phyloP scores from a whole-genome alignment of 2,329 filamentous ascomycete genomes.

The Colletotrichum destructivum region DNA sequence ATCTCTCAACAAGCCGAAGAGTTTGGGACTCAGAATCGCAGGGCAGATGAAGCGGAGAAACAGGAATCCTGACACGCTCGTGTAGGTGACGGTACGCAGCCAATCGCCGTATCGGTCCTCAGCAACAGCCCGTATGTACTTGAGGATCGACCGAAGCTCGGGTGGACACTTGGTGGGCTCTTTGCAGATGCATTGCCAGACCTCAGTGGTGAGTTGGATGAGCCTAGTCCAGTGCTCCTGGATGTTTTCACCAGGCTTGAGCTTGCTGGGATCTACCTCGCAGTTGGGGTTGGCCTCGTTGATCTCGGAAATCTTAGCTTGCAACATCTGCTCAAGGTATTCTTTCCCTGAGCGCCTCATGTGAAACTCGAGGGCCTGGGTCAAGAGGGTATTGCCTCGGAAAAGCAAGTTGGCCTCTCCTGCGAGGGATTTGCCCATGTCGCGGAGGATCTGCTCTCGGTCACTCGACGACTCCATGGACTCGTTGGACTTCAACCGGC shows the following conservation, averaged over 20 bases:
- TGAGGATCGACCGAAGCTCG: conserved; percentile 87
- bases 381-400: conserved; percentile 93
- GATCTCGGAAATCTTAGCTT: conserved; percentile 89
- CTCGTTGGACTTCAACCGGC: conserved; percentile 79
- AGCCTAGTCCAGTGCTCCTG: conserved; percentile 87
- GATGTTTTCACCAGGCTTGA: conserved; percentile 77
- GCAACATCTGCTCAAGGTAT: conserved; percentile 89
- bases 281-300: conserved; percentile 93
- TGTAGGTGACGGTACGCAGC: conserved; percentile 89
- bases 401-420: conserved; percentile 96
- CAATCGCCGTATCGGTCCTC: conserved; percentile 97
- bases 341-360: conserved; percentile 96
- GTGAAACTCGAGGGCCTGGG: conserved; percentile 93
- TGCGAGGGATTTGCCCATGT: conserved; percentile 84
- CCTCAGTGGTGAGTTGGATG: conserved; percentile 81
- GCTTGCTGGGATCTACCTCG: conserved; percentile 92
- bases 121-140: conserved; percentile 92
- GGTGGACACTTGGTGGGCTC: conserved; percentile 84
- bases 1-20: conserved; percentile 88
- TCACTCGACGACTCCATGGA: conserved; percentile 74
- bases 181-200: conserved; percentile 86
- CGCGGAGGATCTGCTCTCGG: conserved; percentile 79
- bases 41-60: conserved; percentile 97
- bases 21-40: conserved; percentile 94
- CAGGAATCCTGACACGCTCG: conserved; percentile 93